These are phyloP conservation scores for Malassezia dermatis DNA, from an alignment of 1,284 basidiomycete species.

Conservation along the genomic window DNA sequence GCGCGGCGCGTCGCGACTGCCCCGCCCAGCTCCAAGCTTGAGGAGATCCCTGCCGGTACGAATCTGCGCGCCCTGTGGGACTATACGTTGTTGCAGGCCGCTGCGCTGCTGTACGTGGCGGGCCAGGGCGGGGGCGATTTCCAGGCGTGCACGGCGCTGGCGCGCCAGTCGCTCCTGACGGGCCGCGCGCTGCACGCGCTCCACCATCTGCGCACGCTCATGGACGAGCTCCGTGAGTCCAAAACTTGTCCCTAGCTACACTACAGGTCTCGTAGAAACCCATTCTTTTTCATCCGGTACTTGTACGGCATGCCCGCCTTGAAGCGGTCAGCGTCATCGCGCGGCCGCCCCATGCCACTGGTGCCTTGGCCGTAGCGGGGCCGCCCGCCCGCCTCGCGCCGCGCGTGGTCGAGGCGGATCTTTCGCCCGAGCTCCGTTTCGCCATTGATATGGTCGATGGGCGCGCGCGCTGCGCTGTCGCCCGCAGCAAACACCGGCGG, in stretches of 20 bases:
- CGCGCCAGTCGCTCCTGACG: conserved; percentile 1
- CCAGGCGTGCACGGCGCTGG: conserved; percentile 5
- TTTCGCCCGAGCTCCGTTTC: conserved; percentile 35
- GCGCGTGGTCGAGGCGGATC: conserved; percentile 33
- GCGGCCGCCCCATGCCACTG: conserved; percentile 33
- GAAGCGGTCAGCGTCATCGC: conserved; percentile 36
- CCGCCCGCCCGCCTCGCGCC: conserved; percentile 26
- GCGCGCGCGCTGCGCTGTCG: conserved; percentile 12
- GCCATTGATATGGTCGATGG: conserved; percentile 28
- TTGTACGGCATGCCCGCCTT: conserved; percentile 38
- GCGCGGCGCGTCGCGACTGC: neutral
- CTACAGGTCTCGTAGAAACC: conserved; percentile 13
- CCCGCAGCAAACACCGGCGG: conserved; percentile 18
- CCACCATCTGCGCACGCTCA: conserved; percentile 1
- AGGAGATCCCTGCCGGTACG: conserved; percentile 28
- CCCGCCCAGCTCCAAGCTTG: conserved; percentile 4
- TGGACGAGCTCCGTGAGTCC: neutral
- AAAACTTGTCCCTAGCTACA: neutral
- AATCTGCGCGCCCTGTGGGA: conserved; percentile 32
- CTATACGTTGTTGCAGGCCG: conserved; percentile 40
- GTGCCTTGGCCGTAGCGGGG: conserved; percentile 32
- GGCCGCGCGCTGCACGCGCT: conserved; percentile 3
- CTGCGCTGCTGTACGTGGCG: conserved; percentile 40
- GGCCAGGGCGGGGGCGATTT: conserved; percentile 19
- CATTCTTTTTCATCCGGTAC: conserved; percentile 20